These are phyloP conservation scores for Lactarius hatsudake DNA, from an alignment of 768 basidiomycete genomes.

Conservation along the genomic window DNA sequence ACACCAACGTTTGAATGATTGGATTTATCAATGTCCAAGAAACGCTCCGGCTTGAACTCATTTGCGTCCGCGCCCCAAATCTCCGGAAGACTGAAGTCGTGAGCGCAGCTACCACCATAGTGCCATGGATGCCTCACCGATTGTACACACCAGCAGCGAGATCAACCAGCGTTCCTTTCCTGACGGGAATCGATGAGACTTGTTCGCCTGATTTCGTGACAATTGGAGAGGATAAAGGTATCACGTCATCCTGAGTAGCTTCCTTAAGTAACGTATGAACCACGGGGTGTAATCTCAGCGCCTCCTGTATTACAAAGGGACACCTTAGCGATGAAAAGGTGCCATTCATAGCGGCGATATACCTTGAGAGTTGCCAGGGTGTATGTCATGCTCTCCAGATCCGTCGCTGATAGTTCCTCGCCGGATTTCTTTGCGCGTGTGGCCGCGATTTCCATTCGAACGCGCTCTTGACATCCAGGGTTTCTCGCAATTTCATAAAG, in stretches of 20 bases:
- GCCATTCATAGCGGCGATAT: not conserved
- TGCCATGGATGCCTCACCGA: not conserved
- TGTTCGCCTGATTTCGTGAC: slow-evolving; percentile 2
- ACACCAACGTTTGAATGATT: slow-evolving; percentile 3
- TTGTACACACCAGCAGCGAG: slow-evolving; percentile 7
- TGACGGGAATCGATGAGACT: slow-evolving; percentile 8
- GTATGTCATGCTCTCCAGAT: slow-evolving; percentile 11
- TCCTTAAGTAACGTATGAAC: slow-evolving; percentile 4
- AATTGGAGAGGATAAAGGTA: slow-evolving; percentile 25
- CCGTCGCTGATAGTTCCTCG: not conserved
- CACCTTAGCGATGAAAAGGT: not conserved
- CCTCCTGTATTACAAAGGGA: not conserved
- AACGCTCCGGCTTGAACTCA: slow-evolving; percentile 11
- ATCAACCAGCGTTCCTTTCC: slow-evolving; percentile 7
- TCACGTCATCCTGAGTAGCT: slow-evolving; percentile 26
- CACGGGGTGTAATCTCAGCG: slow-evolving; percentile 24
- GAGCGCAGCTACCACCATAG: not conserved
- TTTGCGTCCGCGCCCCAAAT: slow-evolving; percentile 9
- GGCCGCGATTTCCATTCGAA: slow-evolving; percentile 17
- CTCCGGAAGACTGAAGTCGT: slow-evolving; percentile 5
- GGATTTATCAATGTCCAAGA: not conserved
- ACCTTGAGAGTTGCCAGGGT: slow-evolving; percentile 8
- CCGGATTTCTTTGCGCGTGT: slow-evolving; percentile 11
- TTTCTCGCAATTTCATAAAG: slow-evolving; percentile 4
- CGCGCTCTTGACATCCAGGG: not conserved